Conservation (phyloP, 2,329 filamentous ascomycete genomes). For the Neodidymelliopsis sp. region DNA sequence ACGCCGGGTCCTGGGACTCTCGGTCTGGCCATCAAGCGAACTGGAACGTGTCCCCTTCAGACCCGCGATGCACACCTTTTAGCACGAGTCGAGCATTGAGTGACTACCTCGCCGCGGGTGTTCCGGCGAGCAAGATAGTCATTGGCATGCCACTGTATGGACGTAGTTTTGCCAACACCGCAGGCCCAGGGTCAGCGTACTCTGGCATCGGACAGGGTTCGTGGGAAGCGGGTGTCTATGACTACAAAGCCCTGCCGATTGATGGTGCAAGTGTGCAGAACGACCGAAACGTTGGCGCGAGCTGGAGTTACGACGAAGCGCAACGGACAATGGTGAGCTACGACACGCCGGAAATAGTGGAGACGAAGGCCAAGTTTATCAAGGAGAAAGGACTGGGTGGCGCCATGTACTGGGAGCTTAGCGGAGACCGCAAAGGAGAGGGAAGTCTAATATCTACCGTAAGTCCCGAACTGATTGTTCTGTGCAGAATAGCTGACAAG, state of each 20-base stretch:
- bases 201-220: constrained; percentile 41
- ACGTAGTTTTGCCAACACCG: constrained; percentile 45
- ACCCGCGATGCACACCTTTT: constrained; percentile 44
- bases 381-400: constrained; percentile 42
- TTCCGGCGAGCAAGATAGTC: constrained; percentile 45
- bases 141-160: constrained; percentile 50
- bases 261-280: constrained; percentile 32
- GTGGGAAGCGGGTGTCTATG: constrained; percentile 48
- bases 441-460: constrained; percentile 45
- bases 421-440: constrained; percentile 40
- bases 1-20: constrained; percentile 51
- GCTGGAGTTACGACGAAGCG: constrained; percentile 41
- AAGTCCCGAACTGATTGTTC: constrained; percentile 23
- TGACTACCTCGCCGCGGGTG: constrained; percentile 44
- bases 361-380: constrained; percentile 38
- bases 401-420: constrained; percentile 51
- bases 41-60: constrained; percentile 32
- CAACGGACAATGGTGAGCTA: constrained; percentile 41
- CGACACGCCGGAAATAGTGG: constrained; percentile 44
- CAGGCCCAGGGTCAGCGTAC: constrained; percentile 43
- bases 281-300: constrained; percentile 35
- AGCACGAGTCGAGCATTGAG: constrained; percentile 41
- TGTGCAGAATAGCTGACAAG: constrained; percentile 16
- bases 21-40: constrained; percentile 46
- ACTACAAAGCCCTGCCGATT: constrained; percentile 47